A percentile compares a stretch with the other conserved stretches of the same genome.
Conservation (phyloP, 176 grass and related monocot species). For the Oryza coarctata region DNA sequence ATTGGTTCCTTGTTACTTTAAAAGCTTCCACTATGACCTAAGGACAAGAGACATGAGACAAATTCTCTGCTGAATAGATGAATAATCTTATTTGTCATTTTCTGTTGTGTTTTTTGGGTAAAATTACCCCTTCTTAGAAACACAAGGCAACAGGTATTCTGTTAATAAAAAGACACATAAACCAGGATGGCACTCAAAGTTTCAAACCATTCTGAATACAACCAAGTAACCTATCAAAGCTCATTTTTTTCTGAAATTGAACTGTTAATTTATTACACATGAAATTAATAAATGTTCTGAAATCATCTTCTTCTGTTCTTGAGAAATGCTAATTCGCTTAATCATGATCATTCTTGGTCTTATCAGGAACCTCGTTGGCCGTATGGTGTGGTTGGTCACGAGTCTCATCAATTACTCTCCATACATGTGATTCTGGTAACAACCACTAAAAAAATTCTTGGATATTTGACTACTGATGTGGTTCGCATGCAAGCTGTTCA, state of each 20-base stretch:
- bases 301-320: neutral
- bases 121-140: neutral
- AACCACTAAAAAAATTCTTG: neutral
- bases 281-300: neutral
- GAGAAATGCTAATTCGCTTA: neutral
- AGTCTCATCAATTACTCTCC: constrained; percentile 10
- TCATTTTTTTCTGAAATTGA: neutral
- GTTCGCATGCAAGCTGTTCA: constrained; percentile 27
- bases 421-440: neutral
- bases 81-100: neutral
- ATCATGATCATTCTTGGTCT: neutral
- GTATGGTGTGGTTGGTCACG: constrained; percentile 1
- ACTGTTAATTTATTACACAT: neutral
- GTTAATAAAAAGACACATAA: neutral
- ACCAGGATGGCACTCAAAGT: neutral
- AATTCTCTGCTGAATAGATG: neutral
- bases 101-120: neutral
- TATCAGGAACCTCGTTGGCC: constrained; percentile 26
- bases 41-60: neutral
- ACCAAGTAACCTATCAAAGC: neutral
- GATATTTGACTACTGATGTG: constrained; percentile 22
- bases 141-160: neutral
- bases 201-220: neutral
- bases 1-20: neutral
- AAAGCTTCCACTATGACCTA: neutral